Conservation (phyloP, 306 rosid species). For the Hylodesmum podocarpum region DNA sequence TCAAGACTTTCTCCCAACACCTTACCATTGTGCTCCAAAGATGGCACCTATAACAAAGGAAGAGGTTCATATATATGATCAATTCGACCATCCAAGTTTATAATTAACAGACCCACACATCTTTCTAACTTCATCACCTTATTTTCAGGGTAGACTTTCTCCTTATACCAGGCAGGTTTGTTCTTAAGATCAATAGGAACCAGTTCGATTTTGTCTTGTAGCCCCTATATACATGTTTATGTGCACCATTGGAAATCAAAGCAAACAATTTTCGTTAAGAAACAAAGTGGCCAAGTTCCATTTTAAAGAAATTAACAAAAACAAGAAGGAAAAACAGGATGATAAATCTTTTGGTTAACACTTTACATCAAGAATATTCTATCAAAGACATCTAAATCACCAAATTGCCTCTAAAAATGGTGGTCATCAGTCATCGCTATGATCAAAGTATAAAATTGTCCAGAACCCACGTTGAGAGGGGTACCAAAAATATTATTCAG, state of each 20-base stretch:
- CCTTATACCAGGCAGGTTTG: slow-evolving; percentile 73
- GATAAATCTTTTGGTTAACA: too few relatives aligned
- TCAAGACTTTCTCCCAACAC: slow-evolving; percentile 73
- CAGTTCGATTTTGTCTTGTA: slow-evolving; percentile 54
- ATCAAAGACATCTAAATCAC: too few relatives aligned
- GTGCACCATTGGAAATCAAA: neutral
- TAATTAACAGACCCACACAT: too few relatives aligned
- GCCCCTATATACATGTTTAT: slow-evolving; percentile 37
- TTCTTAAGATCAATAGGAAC: slow-evolving; percentile 46
- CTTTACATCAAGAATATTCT: too few relatives aligned
- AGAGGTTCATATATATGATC: slow-evolving; percentile 1
- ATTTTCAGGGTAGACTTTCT: slow-evolving; percentile 62
- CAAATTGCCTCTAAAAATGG: too few relatives aligned
- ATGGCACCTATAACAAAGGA: slow-evolving; percentile 45
- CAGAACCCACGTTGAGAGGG: too few relatives aligned
- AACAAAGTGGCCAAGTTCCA: neutral
- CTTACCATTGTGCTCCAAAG: slow-evolving; percentile 72
- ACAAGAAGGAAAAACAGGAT: neutral
- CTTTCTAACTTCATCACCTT: slow-evolving; percentile 29
- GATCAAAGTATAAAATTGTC: too few relatives aligned
- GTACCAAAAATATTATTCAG: too few relatives aligned
- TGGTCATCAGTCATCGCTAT: too few relatives aligned
- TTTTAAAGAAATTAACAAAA: neutral
- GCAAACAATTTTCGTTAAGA: neutral
- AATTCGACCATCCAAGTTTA: neutral